Evolutionary conservation across 2,329 filamentous ascomycete species (phyloP).

Genomic region (Pseudopithomyces maydicus): DNA sequence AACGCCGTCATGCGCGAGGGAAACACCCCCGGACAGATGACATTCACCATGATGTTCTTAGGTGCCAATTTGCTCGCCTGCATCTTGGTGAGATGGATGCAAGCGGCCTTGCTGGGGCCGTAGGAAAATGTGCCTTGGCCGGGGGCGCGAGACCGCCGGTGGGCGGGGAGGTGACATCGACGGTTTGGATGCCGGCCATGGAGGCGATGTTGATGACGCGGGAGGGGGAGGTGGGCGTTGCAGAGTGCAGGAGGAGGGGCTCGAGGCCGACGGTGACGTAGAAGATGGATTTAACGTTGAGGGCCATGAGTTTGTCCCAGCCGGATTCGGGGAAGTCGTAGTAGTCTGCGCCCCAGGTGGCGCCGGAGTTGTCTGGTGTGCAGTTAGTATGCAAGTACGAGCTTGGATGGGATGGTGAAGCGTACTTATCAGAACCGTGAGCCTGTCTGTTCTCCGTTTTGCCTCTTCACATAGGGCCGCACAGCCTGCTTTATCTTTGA

Average conservation of each 20-base stretch:
- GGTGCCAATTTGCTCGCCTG: slow-evolving; percentile 57
- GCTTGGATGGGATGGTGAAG: not conserved
- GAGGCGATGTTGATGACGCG: slow-evolving; percentile 61
- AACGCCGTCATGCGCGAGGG: slow-evolving; percentile 61
- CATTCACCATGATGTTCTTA: slow-evolving; percentile 59
- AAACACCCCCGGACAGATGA: slow-evolving; percentile 53
- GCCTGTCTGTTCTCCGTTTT: slow-evolving; percentile 47
- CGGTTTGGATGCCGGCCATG: slow-evolving; percentile 51
- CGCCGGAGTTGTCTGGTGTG: slow-evolving; percentile 53
- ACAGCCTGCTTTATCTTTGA: slow-evolving; percentile 59
- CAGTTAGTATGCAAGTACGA: not conserved
- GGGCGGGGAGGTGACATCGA: slow-evolving; percentile 52
- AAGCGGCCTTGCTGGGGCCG: slow-evolving; percentile 59
- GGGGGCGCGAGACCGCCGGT: slow-evolving; percentile 59
- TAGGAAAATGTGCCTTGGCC: slow-evolving; percentile 56
- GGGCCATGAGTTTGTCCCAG: slow-evolving; percentile 62
- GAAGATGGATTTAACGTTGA: slow-evolving; percentile 61
- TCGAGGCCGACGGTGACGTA: slow-evolving; percentile 54
- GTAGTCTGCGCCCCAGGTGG: slow-evolving; percentile 61
- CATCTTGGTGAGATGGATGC: slow-evolving; percentile 59
- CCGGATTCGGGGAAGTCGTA: slow-evolving; percentile 62
- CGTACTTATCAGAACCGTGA: slow-evolving; percentile 54
- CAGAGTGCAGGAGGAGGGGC: slow-evolving; percentile 52
- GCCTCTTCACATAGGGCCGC: slow-evolving; percentile 55
- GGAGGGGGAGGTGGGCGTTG: slow-evolving; percentile 49